Conservation (phyloP, 2,329 filamentous ascomycete species). For the Hymenoscyphus fructigenus region DNA sequence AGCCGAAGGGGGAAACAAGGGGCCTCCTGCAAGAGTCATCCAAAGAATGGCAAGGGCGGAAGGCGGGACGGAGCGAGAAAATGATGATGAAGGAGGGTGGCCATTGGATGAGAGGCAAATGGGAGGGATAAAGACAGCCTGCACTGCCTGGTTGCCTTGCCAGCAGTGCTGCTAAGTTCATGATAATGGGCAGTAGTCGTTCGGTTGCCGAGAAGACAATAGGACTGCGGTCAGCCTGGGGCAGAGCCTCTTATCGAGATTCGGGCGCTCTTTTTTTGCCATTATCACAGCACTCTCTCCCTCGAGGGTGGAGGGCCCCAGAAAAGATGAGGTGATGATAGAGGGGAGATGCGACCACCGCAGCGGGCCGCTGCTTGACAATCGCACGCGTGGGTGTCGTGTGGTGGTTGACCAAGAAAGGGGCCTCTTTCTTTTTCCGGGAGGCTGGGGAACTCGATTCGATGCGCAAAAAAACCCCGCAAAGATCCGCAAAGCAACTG, state of each 20-base stretch:
- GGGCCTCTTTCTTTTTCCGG: background rate
- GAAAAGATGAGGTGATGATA: background rate
- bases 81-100: background rate
- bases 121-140: conserved; percentile 3
- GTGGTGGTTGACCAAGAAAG: background rate
- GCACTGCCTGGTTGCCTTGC: conserved; percentile 22
- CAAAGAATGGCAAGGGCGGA: background rate
- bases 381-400: background rate
- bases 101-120: background rate
- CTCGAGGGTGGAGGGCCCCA: background rate
- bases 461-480: background rate
- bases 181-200: background rate
- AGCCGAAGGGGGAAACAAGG: conserved; percentile 11
- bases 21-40: conserved; percentile 20
- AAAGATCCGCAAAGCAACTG: background rate
- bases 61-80: conserved; percentile 1
- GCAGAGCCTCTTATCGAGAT: conserved; percentile 18
- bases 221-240: conserved; percentile 13
- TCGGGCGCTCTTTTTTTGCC: background rate
- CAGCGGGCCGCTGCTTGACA: background rate
- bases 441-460: background rate
- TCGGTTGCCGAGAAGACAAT: conserved; percentile 6
- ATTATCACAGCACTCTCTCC: background rate
- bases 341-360: background rate
- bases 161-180: background rate